These are phyloP conservation scores for Ailanthus altissimus DNA, from an alignment of 345 rosid species.

Conservation along the genomic window DNA sequence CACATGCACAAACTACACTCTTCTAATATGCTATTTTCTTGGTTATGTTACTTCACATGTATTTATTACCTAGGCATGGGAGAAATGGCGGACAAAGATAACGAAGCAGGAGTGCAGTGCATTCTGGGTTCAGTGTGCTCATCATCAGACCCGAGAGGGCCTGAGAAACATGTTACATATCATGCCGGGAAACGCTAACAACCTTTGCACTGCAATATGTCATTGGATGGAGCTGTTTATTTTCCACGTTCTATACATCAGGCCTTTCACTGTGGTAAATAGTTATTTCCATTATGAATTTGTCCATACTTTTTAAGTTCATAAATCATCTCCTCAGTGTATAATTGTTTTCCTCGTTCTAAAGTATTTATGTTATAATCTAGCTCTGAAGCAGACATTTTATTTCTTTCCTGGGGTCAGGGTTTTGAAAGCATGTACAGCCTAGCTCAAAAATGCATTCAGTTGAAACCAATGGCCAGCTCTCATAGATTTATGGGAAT, in stretches of 20 bases:
- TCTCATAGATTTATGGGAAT: slow-evolving; percentile 74
- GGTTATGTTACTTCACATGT: slow-evolving; percentile 1
- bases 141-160: slow-evolving; percentile 77
- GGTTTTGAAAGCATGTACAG: slow-evolving; percentile 89
- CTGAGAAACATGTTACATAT: slow-evolving; percentile 83
- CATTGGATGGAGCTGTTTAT: slow-evolving; percentile 84
- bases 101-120: slow-evolving; percentile 81
- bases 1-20: not conserved
- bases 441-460: slow-evolving; percentile 82
- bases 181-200: slow-evolving; percentile 71
- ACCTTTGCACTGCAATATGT: slow-evolving; percentile 60
- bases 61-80: slow-evolving; percentile 69
- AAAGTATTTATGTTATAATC: not conserved
- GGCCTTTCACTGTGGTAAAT: slow-evolving; percentile 82
- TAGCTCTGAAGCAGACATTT: slow-evolving; percentile 16
- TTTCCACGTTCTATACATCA: slow-evolving; percentile 75
- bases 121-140: slow-evolving; percentile 89
- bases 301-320: not conserved
- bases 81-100: slow-evolving; percentile 89
- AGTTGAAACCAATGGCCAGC: slow-evolving; percentile 60
- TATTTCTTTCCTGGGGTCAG: slow-evolving; percentile 40
- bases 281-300: slow-evolving; percentile 15
- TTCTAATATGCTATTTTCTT: not conserved
- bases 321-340: not conserved
- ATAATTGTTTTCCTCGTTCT: slow-evolving; percentile 11